Conservation (phyloP, 805 yeast species). For the Kodamaea fukazawae region DNA sequence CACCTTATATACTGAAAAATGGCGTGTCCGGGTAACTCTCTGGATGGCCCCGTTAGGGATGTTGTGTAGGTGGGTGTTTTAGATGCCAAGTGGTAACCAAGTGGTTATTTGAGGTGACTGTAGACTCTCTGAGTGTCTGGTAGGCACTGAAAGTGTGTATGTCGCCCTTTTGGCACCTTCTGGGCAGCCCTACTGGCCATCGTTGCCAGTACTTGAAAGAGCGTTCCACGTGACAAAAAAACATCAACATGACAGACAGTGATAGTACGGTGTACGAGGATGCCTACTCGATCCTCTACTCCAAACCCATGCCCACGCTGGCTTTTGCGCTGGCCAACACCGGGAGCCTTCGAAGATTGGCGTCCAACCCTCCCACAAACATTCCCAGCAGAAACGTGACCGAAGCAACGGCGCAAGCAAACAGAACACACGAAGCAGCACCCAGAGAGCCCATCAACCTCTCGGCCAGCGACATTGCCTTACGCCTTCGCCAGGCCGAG, state of each 20-base stretch:
- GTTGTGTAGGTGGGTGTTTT: too few species aligned
- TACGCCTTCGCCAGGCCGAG: slow-evolving; percentile 5
- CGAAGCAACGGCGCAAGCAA: background rate
- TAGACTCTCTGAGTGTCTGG: too few species aligned
- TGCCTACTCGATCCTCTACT: slow-evolving; percentile 10
- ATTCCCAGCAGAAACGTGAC: slow-evolving; percentile 9
- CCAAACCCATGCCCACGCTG: slow-evolving; percentile 3
- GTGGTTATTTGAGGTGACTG: too few species aligned
- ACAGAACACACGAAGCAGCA: slow-evolving; percentile 1
- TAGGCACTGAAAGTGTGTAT: too few species aligned
- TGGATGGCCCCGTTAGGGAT: too few species aligned
- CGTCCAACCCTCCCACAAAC: slow-evolving; percentile 10
- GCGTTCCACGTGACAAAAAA: background rate
- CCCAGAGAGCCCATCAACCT: background rate
- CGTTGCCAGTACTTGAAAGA: too few species aligned
- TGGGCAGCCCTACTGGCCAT: too few species aligned
- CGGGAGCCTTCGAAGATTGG: slow-evolving; percentile 11
- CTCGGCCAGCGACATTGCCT: slow-evolving; percentile 7
- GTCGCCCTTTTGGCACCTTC: too few species aligned
- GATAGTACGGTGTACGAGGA: slow-evolving; percentile 15
- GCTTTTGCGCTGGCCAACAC: background rate
- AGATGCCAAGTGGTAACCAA: too few species aligned
- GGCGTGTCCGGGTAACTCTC: slow-evolving; percentile 8
- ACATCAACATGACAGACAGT: slow-evolving; percentile 3
- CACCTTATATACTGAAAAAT: slow-evolving; percentile 2